Percentiles rank a stretch among this genome's conserved stretches.
phyloP scores from a whole-genome alignment of 2,329 filamentous ascomycete species.

The Trichoderma endophyticum region DNA sequence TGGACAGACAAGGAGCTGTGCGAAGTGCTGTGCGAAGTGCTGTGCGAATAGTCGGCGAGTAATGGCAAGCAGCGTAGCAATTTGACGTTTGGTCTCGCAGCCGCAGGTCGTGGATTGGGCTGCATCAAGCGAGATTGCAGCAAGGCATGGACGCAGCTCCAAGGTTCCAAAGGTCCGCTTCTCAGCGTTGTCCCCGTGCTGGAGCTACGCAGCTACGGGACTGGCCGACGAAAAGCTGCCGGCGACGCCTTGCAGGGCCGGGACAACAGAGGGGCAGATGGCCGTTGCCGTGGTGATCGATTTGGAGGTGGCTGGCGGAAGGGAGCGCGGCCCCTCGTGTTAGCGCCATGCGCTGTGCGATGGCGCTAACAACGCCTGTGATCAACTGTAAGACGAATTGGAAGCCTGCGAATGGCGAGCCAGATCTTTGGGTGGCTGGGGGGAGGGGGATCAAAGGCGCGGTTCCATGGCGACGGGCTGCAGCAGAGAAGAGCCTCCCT shows the following conservation, averaged over 20 bases:
- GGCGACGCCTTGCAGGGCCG: slow-evolving; percentile 9
- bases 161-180: slow-evolving; percentile 7
- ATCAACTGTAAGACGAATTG: background rate
- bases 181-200: slow-evolving; percentile 16
- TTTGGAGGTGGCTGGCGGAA: slow-evolving; percentile 14
- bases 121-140: slow-evolving; percentile 20
- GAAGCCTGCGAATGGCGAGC: background rate
- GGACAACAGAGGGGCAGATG: slow-evolving; percentile 24
- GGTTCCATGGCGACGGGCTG: slow-evolving; percentile 21
- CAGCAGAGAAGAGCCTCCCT: background rate
- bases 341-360: slow-evolving; percentile 13
- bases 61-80: background rate
- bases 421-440: slow-evolving; percentile 10
- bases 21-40: background rate
- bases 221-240: slow-evolving; percentile 10
- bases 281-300: slow-evolving; percentile 22
- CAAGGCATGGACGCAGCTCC: slow-evolving; percentile 17
- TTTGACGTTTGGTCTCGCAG: background rate
- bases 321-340: slow-evolving; percentile 14
- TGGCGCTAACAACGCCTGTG: slow-evolving; percentile 13
- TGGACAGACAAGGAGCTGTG: background rate
- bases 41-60: background rate
- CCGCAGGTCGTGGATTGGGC: slow-evolving; percentile 7
- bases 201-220: slow-evolving; percentile 15
- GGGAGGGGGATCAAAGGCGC: background rate